Percentiles rank a stretch among this genome's conserved stretches.
phyloP scores from a whole-genome alignment of 306 rosid genomes.

The Prunus armeniaca region DNA sequence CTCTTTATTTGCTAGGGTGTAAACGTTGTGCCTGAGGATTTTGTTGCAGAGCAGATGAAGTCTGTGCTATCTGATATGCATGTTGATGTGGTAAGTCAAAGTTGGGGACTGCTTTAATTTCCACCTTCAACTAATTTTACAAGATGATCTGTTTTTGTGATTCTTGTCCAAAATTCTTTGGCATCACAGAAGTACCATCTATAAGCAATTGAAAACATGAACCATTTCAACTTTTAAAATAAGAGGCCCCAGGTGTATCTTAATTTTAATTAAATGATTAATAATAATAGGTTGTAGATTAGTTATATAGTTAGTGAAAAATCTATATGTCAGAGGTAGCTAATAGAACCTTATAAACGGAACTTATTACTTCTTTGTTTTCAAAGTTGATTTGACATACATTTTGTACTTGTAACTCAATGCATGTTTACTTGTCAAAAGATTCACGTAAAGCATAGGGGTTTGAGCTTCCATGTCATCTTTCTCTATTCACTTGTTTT shows the following conservation, averaged over 20 bases:
- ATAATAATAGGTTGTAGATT: background rate
- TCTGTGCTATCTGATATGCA: conserved; percentile 91
- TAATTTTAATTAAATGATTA: background rate
- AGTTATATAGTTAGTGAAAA: background rate
- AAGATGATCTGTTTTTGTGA: background rate
- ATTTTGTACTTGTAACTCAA: background rate
- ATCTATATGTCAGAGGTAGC: background rate
- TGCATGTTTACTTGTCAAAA: background rate
- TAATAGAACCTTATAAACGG: background rate
- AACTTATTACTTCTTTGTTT: background rate
- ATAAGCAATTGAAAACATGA: background rate
- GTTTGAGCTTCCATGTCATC: background rate
- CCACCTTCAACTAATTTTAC: background rate
- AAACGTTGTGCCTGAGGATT: conserved; percentile 52
- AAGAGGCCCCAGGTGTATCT: background rate
- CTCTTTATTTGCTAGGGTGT: conserved; percentile 53
- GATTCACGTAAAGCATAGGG: background rate
- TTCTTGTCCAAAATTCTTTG: background rate
- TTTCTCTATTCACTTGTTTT: too few species aligned
- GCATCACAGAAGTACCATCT: background rate
- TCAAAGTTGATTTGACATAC: background rate
- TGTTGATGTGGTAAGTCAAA: conserved; percentile 78
- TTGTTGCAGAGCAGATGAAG: conserved; percentile 69
- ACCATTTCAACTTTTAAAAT: background rate
- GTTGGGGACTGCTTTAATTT: conserved; percentile 10